Conservation (phyloP, 2,329 filamentous ascomycete species). For the Fusarium subglutinans region DNA sequence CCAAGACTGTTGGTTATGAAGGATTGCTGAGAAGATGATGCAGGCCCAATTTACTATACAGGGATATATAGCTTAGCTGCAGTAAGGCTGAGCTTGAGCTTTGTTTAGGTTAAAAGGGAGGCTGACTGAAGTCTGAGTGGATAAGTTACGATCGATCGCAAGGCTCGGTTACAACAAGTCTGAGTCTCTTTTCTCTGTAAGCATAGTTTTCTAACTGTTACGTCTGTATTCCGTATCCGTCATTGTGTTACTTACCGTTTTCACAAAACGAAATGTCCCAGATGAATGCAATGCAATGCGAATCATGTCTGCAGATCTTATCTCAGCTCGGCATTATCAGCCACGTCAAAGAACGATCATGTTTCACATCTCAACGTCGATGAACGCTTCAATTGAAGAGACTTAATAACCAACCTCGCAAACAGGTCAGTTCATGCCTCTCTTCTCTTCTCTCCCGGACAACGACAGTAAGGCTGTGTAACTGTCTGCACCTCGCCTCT, state of each 20-base stretch:
- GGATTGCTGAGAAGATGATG: slow-evolving; percentile 18
- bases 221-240: not conserved
- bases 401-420: not conserved
- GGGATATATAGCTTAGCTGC: not conserved
- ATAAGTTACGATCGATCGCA: not conserved
- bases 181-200: not conserved
- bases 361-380: slow-evolving; percentile 4
- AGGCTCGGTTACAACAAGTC: not conserved
- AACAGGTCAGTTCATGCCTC: not conserved
- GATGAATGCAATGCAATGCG: not conserved
- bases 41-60: slow-evolving; percentile 5
- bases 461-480: slow-evolving; percentile 4
- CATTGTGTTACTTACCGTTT: not conserved
- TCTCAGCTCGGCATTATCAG: not conserved
- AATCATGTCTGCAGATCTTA: slow-evolving; percentile 3
- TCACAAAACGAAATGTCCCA: not conserved
- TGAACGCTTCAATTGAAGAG: not conserved
- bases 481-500: slow-evolving; percentile 27
- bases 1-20: not conserved
- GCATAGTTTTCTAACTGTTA: not conserved
- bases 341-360: slow-evolving; percentile 2
- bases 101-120: slow-evolving; percentile 2
- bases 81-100: slow-evolving; percentile 35
- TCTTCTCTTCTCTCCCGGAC: not conserved
- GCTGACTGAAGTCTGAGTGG: slow-evolving; percentile 14